Evolutionary conservation across 257 asterid species (phyloP).

Genomic region (Rauvolfia tetraphylla): DNA sequence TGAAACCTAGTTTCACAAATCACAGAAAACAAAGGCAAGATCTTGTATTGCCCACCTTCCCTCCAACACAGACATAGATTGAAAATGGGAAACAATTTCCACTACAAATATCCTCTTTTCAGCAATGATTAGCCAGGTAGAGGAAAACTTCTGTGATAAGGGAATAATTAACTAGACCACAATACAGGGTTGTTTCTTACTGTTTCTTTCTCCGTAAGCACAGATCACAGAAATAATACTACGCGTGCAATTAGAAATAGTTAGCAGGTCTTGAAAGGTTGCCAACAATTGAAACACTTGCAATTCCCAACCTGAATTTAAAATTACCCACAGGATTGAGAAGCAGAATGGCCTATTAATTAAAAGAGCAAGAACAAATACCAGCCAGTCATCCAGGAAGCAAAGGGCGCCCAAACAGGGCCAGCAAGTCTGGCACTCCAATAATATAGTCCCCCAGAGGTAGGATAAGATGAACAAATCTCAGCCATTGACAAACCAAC

Average conservation of each 20-base stretch:
- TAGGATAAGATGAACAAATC: constrained; percentile 94
- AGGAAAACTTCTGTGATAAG: not conserved
- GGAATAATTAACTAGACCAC: not conserved
- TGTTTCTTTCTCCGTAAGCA: not conserved
- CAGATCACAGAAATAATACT: too few relatives aligned
- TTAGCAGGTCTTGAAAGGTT: not conserved
- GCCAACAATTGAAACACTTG: not conserved
- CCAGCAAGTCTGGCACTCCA: constrained; percentile 99
- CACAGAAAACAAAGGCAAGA: not conserved
- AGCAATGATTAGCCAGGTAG: too few relatives aligned
- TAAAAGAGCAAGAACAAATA: constrained; percentile 18
- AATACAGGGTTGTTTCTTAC: not conserved
- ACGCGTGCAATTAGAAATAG: not conserved
- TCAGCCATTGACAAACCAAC: constrained; percentile 96
- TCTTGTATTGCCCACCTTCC: not conserved
- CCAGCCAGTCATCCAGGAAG: constrained; percentile 99
- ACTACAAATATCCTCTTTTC: not conserved
- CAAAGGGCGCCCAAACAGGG: constrained; percentile 95
- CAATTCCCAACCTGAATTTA: not conserved
- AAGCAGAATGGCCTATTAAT: constrained; percentile 1
- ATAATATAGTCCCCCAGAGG: constrained; percentile 96
- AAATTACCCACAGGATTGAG: not conserved
- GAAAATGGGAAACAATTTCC: not conserved
- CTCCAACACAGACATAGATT: not conserved
- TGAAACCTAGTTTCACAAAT: not conserved